Percentiles rank a stretch among this genome's conserved stretches.
Conservation (phyloP, 768 basidiomycete genomes). For the Agrocybe pediades region DNA sequence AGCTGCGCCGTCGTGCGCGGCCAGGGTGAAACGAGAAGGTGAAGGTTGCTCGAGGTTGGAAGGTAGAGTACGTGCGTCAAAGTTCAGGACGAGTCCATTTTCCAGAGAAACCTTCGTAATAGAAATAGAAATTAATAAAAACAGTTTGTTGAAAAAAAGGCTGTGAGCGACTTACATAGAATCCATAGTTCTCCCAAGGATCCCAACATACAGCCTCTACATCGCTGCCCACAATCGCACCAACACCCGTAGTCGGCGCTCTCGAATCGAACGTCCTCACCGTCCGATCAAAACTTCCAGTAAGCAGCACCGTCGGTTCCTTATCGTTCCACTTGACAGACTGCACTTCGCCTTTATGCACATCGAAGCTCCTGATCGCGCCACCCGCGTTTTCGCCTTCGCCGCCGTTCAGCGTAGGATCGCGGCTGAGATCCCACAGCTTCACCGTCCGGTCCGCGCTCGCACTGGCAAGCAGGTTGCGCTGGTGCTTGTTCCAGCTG, state of each 20-base stretch:
- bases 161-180: conserved; percentile 65
- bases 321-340: conserved; percentile 93
- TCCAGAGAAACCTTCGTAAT: conserved; percentile 83
- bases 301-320: conserved; percentile 87
- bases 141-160: not conserved
- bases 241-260: conserved; percentile 78
- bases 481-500: conserved; percentile 88
- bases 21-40: conserved; percentile 81
- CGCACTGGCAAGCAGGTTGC: conserved; percentile 90
- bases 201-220: conserved; percentile 96
- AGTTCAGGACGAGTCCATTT: conserved; percentile 92
- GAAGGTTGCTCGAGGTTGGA: conserved; percentile 64
- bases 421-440: conserved; percentile 90
- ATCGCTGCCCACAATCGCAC: conserved; percentile 86
- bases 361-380: conserved; percentile 83
- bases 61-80: conserved; percentile 84
- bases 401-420: conserved; percentile 45
- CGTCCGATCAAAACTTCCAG: conserved; percentile 93
- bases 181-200: conserved; percentile 86
- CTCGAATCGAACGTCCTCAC: conserved; percentile 94
- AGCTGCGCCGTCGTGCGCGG: conserved; percentile 90
- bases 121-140: not conserved
- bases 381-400: conserved; percentile 48
- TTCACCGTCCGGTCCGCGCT: conserved; percentile 97
- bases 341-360: conserved; percentile 94